phyloP scores from a whole-genome alignment of 305 asterid species.

The Salvia sclarea region DNA sequence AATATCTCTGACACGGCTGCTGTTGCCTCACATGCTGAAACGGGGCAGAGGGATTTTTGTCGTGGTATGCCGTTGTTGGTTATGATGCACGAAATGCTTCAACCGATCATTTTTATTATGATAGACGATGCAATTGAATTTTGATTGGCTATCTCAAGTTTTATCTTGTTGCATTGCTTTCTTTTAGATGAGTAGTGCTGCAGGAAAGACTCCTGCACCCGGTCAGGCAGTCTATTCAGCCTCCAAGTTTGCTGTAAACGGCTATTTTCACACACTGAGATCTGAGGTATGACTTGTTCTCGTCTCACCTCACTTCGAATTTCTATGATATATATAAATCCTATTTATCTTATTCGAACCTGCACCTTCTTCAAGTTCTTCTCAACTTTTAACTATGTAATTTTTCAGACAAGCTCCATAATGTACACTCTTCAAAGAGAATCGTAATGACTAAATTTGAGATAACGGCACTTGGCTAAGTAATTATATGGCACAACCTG shows the following conservation, averaged over 20 bases:
- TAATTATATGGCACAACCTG: not conserved
- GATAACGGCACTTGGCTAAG: constrained; percentile 14
- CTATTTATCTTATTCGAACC: constrained; percentile 15
- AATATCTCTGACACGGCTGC: constrained; percentile 71
- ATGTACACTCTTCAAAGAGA: constrained; percentile 6
- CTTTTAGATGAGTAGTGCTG: constrained; percentile 97
- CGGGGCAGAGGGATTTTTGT: constrained; percentile 93
- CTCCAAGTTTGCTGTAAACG: constrained; percentile 84
- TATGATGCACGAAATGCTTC: constrained; percentile 18
- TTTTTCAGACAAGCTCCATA: not conserved
- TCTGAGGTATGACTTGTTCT: constrained; percentile 65
- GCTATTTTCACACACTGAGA: constrained; percentile 89
- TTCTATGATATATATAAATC: constrained; percentile 8
- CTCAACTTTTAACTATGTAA: constrained; percentile 1
- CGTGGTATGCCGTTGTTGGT: constrained; percentile 61
- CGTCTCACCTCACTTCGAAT: not conserved
- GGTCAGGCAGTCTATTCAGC: constrained; percentile 96
- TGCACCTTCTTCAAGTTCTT: constrained; percentile 14
- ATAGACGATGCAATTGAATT: not conserved
- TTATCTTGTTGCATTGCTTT: constrained; percentile 26
- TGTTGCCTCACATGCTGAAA: constrained; percentile 74
- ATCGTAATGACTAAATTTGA: constrained; percentile 8
- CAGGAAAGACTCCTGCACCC: constrained; percentile 92
- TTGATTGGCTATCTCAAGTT: constrained; percentile 6
- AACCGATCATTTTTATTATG: not conserved